phyloP scores from a whole-genome alignment of 129 eudicot species.

The Pseudognaphalium luteoalbum region DNA sequence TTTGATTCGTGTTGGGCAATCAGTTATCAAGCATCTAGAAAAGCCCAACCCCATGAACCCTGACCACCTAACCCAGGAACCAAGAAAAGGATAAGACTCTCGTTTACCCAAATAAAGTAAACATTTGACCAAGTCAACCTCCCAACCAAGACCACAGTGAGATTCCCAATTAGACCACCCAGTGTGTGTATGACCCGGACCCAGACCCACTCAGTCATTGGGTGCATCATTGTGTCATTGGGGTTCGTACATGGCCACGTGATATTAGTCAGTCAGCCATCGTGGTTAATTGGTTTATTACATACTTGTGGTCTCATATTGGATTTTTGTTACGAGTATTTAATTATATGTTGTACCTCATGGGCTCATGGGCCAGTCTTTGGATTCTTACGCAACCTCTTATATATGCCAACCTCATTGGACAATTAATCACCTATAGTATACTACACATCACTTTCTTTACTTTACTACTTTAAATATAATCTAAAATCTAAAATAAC shows the following conservation, averaged over 20 bases:
- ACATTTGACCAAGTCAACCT: slow-evolving; percentile 37
- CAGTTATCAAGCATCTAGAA: slow-evolving; percentile 21
- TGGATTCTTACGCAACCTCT: slow-evolving; percentile 37
- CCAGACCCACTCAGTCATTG: slow-evolving; percentile 17
- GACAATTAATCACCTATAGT: not conserved
- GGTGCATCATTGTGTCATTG: slow-evolving; percentile 14
- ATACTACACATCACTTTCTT: not conserved
- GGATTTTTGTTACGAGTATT: slow-evolving; percentile 29
- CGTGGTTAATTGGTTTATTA: not conserved
- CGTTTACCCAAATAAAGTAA: slow-evolving; percentile 26
- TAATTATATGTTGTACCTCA: slow-evolving; percentile 1
- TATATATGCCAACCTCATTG: slow-evolving; percentile 21
- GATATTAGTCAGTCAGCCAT: slow-evolving; percentile 13
- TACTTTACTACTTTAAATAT: slow-evolving; percentile 4
- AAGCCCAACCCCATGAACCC: slow-evolving; percentile 22
- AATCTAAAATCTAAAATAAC: not conserved
- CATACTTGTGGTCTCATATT: slow-evolving; percentile 27
- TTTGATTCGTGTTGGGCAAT: slow-evolving; percentile 27
- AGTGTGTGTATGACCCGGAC: slow-evolving; percentile 10
- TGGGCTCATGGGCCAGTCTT: slow-evolving; percentile 22
- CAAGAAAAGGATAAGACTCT: slow-evolving; percentile 24
- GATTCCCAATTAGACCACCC: slow-evolving; percentile 13
- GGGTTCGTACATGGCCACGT: slow-evolving; percentile 25
- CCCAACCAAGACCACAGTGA: slow-evolving; percentile 13
- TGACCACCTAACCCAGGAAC: slow-evolving; percentile 5